These are phyloP conservation scores for Coprinopsis cinerea DNA, from an alignment of 768 basidiomycete genomes.

Conservation along the genomic window DNA sequence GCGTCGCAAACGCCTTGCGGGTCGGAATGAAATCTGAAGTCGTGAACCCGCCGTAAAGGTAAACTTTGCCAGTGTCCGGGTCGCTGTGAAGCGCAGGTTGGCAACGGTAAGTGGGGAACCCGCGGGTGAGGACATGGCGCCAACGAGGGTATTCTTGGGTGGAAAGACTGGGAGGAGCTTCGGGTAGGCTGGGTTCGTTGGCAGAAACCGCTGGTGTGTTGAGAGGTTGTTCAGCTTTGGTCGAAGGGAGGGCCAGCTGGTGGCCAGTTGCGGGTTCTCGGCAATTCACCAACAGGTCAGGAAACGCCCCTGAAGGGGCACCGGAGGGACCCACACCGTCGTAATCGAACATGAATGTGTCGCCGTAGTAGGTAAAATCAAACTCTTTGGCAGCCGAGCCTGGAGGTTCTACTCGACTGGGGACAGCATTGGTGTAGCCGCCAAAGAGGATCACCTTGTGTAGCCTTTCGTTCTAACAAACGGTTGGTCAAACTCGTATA, in stretches of 20 bases:
- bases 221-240: neutral
- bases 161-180: neutral
- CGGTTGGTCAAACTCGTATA: no score
- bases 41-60: no score
- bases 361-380: conserved; percentile 28
- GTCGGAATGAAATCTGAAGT: no score
- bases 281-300: neutral
- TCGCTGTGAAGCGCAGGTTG: no score
- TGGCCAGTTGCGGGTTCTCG: neutral
- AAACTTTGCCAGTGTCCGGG: no score
- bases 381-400: neutral
- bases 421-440: no score
- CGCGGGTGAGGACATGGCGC: conserved; percentile 33
- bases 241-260: neutral
- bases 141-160: conserved; percentile 13
- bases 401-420: neutral
- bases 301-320: neutral
- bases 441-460: no score
- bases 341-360: conserved; percentile 29
- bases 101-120: conserved; percentile 34
- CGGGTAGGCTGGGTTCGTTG: neutral
- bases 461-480: no score
- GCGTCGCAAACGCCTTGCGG: no score
- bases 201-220: neutral
- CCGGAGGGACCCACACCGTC: conserved; percentile 12